phyloP scores from a whole-genome alignment of 2,329 filamentous ascomycete genomes.

The Fonsecaea pugnacius region DNA sequence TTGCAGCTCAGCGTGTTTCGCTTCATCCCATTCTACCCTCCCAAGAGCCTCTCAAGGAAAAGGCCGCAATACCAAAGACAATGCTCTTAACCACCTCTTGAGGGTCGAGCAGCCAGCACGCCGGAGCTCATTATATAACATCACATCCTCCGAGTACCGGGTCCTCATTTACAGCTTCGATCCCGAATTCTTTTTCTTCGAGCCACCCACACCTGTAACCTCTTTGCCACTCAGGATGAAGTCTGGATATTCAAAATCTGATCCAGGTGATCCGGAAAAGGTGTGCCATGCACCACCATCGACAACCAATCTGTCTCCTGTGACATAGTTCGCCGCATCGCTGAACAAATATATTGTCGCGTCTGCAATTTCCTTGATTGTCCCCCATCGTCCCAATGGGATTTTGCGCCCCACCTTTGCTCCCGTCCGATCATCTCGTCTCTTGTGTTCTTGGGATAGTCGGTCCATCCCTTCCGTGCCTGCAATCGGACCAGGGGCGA shows the following conservation, averaged over 20 bases:
- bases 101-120: neutral
- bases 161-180: slow-evolving; percentile 25
- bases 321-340: slow-evolving; percentile 83
- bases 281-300: slow-evolving; percentile 60
- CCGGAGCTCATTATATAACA: neutral
- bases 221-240: slow-evolving; percentile 60
- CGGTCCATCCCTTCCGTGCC: slow-evolving; percentile 81
- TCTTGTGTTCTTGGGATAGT: slow-evolving; percentile 56
- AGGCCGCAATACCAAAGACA: neutral
- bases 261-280: slow-evolving; percentile 35
- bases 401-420: slow-evolving; percentile 51
- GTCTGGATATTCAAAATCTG: slow-evolving; percentile 60
- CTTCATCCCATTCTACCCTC: neutral
- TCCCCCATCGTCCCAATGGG: slow-evolving; percentile 76
- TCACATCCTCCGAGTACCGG: neutral
- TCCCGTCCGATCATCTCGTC: slow-evolving; percentile 49
- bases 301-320: slow-evolving; percentile 75
- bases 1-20: neutral
- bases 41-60: neutral
- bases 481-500: slow-evolving; percentile 83
- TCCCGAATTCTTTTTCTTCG: slow-evolving; percentile 55
- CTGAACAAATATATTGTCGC: slow-evolving; percentile 88
- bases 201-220: slow-evolving; percentile 63
- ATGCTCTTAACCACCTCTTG: neutral
- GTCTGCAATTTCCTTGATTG: slow-evolving; percentile 86